phyloP scores from a whole-genome alignment of 805 yeast genomes.

The Yarrowia divulgata region DNA sequence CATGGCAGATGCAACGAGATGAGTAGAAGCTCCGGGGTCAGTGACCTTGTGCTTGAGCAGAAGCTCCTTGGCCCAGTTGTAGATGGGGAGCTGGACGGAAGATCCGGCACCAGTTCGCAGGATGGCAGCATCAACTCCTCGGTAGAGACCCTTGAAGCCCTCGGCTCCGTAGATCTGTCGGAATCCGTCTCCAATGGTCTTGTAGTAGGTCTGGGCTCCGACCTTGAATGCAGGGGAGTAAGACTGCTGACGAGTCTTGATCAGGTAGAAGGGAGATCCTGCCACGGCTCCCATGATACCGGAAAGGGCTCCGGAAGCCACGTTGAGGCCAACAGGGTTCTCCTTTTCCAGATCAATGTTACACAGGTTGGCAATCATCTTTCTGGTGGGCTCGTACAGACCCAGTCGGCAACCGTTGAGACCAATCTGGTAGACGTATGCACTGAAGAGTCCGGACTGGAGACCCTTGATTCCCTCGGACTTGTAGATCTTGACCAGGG shows the following conservation, averaged over 20 bases:
- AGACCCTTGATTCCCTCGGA: conserved; percentile 88
- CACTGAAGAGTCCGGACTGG: conserved; percentile 89
- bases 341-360: conserved; percentile 50
- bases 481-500: conserved; percentile 69
- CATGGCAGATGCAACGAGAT: conserved; percentile 72
- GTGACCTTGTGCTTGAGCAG: conserved; percentile 62
- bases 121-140: conserved; percentile 95
- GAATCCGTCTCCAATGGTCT: conserved; percentile 71
- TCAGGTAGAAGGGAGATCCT: conserved; percentile 90
- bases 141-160: conserved; percentile 78
- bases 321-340: conserved; percentile 60
- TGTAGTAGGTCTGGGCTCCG: conserved; percentile 93
- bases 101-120: conserved; percentile 96
- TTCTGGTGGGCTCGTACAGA: conserved; percentile 78
- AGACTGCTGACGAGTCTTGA: conserved; percentile 97
- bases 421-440: conserved; percentile 88
- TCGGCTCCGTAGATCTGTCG: conserved; percentile 65
- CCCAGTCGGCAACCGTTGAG: conserved; percentile 95
- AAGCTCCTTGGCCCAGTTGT: conserved; percentile 74
- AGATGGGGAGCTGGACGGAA: conserved; percentile 90
- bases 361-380: conserved; percentile 46
- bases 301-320: conserved; percentile 78
- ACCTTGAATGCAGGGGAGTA: conserved; percentile 71
- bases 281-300: conserved; percentile 89
- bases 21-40: conserved; percentile 70